These are phyloP conservation scores for Globisporangium yorkense DNA, from an alignment of 352 stramenopile species.

Conservation along the genomic window DNA sequence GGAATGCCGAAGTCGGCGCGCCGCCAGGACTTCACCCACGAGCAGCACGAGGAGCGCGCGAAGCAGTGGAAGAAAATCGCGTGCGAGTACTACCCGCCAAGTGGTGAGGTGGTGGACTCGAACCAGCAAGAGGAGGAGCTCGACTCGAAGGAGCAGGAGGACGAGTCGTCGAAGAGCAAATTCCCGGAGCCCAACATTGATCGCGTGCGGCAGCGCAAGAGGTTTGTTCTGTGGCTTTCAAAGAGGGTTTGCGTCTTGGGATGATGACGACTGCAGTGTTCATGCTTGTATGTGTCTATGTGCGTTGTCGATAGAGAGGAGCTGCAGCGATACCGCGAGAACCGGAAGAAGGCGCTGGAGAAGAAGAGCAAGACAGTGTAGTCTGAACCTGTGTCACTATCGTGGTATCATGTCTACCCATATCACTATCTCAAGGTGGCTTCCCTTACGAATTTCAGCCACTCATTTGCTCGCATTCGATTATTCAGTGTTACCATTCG, in stretches of 20 bases:
- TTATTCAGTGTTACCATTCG: too few relatives aligned
- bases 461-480: too few relatives aligned
- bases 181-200: slow-evolving; percentile 71
- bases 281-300: neutral
- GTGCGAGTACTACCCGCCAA: slow-evolving; percentile 56
- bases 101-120: slow-evolving; percentile 27
- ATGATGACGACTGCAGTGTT: neutral
- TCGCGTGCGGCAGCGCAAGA: slow-evolving; percentile 60
- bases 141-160: slow-evolving; percentile 20
- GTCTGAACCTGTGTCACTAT: too few relatives aligned
- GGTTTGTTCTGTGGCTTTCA: slow-evolving; percentile 14
- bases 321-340: slow-evolving; percentile 55
- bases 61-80: slow-evolving; percentile 63
- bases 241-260: too few relatives aligned
- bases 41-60: slow-evolving; percentile 57
- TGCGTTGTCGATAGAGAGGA: slow-evolving; percentile 33
- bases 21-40: slow-evolving; percentile 39
- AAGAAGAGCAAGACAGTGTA: slow-evolving; percentile 24
- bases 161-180: slow-evolving; percentile 22
- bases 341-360: slow-evolving; percentile 44
- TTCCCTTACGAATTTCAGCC: too few relatives aligned
- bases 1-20: slow-evolving; percentile 51
- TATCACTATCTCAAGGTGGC: too few relatives aligned
- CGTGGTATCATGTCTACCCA: too few relatives aligned
- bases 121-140: slow-evolving; percentile 19